A percentile compares a stretch with the other conserved stretches of the same genome.
Conservation (phyloP, 1,139 yeast species). For the Suhomyces wounanorum region DNA sequence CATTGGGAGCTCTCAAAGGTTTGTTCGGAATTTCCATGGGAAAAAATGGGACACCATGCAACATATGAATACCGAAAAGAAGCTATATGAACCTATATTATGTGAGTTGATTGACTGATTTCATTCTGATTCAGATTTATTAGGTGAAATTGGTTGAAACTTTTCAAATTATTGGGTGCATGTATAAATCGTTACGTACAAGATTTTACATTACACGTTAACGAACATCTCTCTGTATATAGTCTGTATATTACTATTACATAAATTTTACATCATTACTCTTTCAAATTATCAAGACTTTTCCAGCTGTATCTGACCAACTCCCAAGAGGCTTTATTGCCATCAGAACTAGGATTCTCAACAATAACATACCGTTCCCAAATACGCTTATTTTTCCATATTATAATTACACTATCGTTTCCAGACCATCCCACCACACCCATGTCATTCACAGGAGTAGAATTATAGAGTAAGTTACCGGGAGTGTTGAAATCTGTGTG, state of each 20-base stretch:
- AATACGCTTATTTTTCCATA: constrained; percentile 71
- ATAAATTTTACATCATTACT: constrained; percentile 1
- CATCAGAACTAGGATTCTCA: constrained; percentile 29
- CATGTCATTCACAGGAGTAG: constrained; percentile 41
- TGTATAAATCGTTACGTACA: too few relatives aligned
- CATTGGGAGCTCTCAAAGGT: constrained; percentile 51
- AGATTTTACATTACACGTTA: too few relatives aligned
- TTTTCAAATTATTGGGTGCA: too few relatives aligned
- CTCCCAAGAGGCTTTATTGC: constrained; percentile 45
- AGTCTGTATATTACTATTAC: constrained; percentile 6
- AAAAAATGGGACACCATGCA: constrained; percentile 40
- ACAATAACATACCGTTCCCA: constrained; percentile 86
- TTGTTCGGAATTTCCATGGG: constrained; percentile 58
- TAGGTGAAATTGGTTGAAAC: too few relatives aligned
- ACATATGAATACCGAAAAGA: constrained; percentile 29
- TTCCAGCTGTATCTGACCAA: constrained; percentile 80
- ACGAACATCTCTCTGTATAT: constrained; percentile 1
- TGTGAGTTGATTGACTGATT: constrained; percentile 39
- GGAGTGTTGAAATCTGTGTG: constrained; percentile 28
- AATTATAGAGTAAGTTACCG: constrained; percentile 16
- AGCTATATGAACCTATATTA: constrained; percentile 39
- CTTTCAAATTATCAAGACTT: constrained; percentile 41
- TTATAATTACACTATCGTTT: constrained; percentile 61
- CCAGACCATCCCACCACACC: constrained; percentile 83
- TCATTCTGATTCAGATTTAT: too few relatives aligned